phyloP scores from a whole-genome alignment of 2,329 filamentous ascomycete species.

The Chaetomiaceae sp. region DNA sequence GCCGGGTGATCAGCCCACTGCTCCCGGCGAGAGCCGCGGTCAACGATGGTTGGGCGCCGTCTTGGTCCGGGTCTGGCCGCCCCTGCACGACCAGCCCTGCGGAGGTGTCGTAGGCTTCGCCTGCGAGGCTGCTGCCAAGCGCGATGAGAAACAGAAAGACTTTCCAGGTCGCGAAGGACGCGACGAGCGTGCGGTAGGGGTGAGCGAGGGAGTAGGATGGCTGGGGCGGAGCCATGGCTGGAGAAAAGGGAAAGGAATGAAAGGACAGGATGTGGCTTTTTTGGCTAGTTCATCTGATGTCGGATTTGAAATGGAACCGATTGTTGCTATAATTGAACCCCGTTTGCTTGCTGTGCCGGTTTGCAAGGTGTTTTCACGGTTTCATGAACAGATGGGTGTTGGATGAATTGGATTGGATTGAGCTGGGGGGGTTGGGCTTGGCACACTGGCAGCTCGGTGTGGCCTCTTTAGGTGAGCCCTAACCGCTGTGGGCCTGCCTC shows the following conservation, averaged over 20 bases:
- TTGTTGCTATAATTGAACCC: constrained; percentile 11
- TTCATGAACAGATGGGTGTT: not conserved
- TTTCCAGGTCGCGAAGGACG: constrained; percentile 63
- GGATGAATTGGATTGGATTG: not conserved
- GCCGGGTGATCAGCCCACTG: constrained; percentile 45
- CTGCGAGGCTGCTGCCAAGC: constrained; percentile 43
- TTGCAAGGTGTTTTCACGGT: not conserved
- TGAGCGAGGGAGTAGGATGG: not conserved
- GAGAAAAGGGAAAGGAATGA: too few species aligned
- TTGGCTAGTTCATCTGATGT: not conserved
- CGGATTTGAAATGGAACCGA: not conserved
- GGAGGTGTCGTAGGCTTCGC: constrained; percentile 75
- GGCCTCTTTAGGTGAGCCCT: too few species aligned
- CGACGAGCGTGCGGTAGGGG: constrained; percentile 30
- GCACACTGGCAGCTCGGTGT: not conserved
- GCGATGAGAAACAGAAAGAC: constrained; percentile 59
- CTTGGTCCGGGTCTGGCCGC: not conserved
- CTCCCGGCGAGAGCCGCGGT: too few species aligned
- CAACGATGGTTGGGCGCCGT: too few species aligned
- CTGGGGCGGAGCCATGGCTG: not conserved
- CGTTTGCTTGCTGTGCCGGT: constrained; percentile 7
- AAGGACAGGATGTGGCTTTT: not conserved
- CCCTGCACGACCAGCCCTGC: constrained; percentile 46
- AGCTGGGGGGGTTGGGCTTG: not conserved
- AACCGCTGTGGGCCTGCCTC: not conserved